A percentile compares a stretch with the other conserved stretches of the same genome.
These are phyloP conservation scores for Dalbergia cochinchinensis DNA, from an alignment of 306 rosid species.

Conservation along the genomic window DNA sequence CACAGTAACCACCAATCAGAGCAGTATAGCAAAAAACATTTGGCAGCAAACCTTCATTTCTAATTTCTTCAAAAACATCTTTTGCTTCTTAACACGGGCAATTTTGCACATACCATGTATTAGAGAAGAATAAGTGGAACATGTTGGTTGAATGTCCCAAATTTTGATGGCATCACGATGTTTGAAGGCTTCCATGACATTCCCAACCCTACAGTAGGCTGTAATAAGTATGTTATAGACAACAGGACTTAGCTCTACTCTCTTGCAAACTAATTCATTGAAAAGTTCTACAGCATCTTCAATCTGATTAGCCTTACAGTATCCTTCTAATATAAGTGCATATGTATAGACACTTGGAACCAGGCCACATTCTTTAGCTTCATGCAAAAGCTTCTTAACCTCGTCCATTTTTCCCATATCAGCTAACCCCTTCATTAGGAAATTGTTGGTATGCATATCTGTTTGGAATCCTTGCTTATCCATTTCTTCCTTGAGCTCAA, in stretches of 20 bases:
- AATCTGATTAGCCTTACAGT: conserved; percentile 63
- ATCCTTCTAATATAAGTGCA: conserved; percentile 73
- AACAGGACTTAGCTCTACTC: conserved; percentile 68
- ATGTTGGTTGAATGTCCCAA: conserved; percentile 59
- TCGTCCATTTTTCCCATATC: conserved; percentile 69
- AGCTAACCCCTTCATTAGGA: conserved; percentile 64
- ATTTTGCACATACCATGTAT: conserved; percentile 72
- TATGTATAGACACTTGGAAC: conserved; percentile 70
- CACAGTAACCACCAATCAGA: conserved; percentile 75
- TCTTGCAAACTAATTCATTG: conserved; percentile 53
- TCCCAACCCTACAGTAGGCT: conserved; percentile 59
- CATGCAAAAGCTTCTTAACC: conserved; percentile 62
- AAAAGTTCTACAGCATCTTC: conserved; percentile 66
- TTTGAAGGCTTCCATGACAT: conserved; percentile 62
- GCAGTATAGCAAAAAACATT: conserved; percentile 75
- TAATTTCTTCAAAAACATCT: conserved; percentile 64
- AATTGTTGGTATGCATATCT: conserved; percentile 70
- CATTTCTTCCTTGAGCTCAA: conserved; percentile 72
- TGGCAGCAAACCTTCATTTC: conserved; percentile 67
- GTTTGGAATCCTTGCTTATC: conserved; percentile 60
- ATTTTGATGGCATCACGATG: conserved; percentile 66
- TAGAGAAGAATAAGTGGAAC: conserved; percentile 74
- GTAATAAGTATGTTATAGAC: conserved; percentile 70
- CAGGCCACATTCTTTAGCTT: conserved; percentile 56
- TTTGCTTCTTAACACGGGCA: conserved; percentile 67